Base-by-base conservation (phyloP, 495 filamentous ascomycete genomes). In the Lophium mytilinum region DNA sequence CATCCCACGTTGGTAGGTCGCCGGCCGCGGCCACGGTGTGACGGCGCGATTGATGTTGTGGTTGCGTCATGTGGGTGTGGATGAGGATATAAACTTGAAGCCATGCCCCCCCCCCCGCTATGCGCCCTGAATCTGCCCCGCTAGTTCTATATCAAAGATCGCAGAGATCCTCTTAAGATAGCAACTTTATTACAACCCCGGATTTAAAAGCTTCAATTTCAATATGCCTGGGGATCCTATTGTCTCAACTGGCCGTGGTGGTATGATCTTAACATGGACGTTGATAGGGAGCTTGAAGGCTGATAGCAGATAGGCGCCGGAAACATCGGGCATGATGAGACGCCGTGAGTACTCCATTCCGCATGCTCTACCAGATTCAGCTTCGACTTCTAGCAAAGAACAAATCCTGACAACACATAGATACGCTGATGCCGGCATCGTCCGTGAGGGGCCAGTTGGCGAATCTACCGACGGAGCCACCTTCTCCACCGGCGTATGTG, bases 161-260 rank as follows among this genome's bases (percentile, higher is more conserved):
- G n/a, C n/a, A n/a, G n/a, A 11, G 17, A 35, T n/a, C 7, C 24
- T 49, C 8, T 8, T 14, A 8, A 50, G 33, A 49, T 37, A 14
- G 2, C 40, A 56, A 15, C n/a, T 24, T 19, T 33, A 21, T 9
- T 43, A 5, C 9, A 54, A 18, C 17, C n/a, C n/a, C 34, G 7
- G 34, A 52, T 8, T 15, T 15, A 17, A 18, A 12, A 39, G 4
- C 9, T 21, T 43, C 35, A 34, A 56, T 33, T 49, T 14, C 41
- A 59, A 52, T 1, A 65, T 65, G 62, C 40, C 62, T 42, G 48
- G 45, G 1, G 18, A 30, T 41, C 57, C 49, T 8, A 56, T 66
- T 43, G 59, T 65, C 50, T 72, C 71, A 4, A 73, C 71, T 24
- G 71, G 71, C 50, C 68, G 69, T 45, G 71, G 69, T 30, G 71